Evolutionary conservation across 352 stramenopile species (phyloP).

Genomic region (Globisporangium perplexum): DNA sequence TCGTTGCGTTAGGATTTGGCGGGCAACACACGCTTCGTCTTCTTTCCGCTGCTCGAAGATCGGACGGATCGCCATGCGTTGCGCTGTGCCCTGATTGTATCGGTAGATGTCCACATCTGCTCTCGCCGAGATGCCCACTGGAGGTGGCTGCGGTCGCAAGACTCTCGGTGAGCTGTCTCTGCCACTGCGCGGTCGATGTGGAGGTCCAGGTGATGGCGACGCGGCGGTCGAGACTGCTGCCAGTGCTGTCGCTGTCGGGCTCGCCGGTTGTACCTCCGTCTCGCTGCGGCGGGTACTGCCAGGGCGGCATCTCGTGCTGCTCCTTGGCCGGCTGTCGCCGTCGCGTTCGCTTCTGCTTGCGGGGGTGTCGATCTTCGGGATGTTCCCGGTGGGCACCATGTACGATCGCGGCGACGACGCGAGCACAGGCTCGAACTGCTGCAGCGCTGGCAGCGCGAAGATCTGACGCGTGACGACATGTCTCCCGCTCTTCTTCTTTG

Average conservation of each 20-base stretch:
- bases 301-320: not conserved
- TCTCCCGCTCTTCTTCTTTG: conserved; percentile 28
- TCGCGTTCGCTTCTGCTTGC: not conserved
- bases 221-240: not conserved
- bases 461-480: conserved; percentile 29
- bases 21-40: conserved; percentile 23
- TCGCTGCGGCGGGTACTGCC: not conserved
- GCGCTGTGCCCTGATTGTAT: conserved; percentile 44
- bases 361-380: conserved; percentile 10
- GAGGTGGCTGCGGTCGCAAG: conserved; percentile 29
- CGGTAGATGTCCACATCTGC: conserved; percentile 56
- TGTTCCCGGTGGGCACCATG: conserved; percentile 13
- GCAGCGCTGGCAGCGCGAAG: conserved; percentile 50
- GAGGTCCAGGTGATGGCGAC: not conserved
- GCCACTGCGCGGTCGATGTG: conserved; percentile 13
- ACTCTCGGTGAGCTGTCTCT: conserved; percentile 20
- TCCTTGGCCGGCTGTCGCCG: not conserved
- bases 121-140: conserved; percentile 32
- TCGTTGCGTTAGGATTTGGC: conserved; percentile 21
- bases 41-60: conserved; percentile 59
- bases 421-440: conserved; percentile 62
- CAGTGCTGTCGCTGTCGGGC: not conserved
- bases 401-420: conserved; percentile 27
- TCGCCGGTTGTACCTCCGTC: not conserved
- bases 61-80: conserved; percentile 65